phyloP scores from a whole-genome alignment of 768 basidiomycete genomes.

The Gautieria morchelliformis region DNA sequence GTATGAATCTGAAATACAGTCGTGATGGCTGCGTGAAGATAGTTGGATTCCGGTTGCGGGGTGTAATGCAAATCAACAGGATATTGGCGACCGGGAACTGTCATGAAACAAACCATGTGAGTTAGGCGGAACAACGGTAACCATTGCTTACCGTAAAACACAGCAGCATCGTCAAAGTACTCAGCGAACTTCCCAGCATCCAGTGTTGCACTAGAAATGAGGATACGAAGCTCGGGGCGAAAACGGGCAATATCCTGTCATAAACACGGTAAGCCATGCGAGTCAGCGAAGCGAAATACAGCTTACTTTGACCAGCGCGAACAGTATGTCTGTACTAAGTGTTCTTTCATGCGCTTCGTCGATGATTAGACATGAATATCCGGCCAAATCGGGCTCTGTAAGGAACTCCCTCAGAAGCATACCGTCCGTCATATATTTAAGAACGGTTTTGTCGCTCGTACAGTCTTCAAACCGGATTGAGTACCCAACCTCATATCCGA shows the following conservation, averaged over 20 bases:
- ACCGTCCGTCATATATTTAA: slow-evolving; percentile 99
- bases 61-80: slow-evolving; percentile 99
- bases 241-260: slow-evolving; percentile 90
- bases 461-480: slow-evolving; percentile 99
- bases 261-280: slow-evolving; percentile 16
- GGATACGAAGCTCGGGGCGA: slow-evolving; percentile 82
- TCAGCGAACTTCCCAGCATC: slow-evolving; percentile 97
- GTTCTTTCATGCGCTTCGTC: slow-evolving; percentile 99
- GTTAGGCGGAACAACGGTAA: neutral
- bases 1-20: slow-evolving; percentile 99
- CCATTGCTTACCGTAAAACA: slow-evolving; percentile 68
- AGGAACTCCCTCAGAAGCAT: slow-evolving; percentile 96
- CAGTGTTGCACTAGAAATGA: slow-evolving; percentile 95
- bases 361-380: slow-evolving; percentile 91
- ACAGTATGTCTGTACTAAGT: slow-evolving; percentile 95
- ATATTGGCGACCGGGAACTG: slow-evolving; percentile 94
- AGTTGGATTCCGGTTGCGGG: slow-evolving; percentile 98
- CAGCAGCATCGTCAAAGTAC: slow-evolving; percentile 94
- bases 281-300: slow-evolving; percentile 8
- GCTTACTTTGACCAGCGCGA: slow-evolving; percentile 94
- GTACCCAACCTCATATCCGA: slow-evolving; percentile 99
- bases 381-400: slow-evolving; percentile 93
- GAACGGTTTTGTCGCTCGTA: slow-evolving; percentile 95
- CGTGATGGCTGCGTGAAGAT: slow-evolving; percentile 96
- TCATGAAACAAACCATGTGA: slow-evolving; percentile 8